Evolutionary conservation across 176 grass and related monocot species (phyloP).

Genomic region (Urochloa ruziziensis): DNA sequence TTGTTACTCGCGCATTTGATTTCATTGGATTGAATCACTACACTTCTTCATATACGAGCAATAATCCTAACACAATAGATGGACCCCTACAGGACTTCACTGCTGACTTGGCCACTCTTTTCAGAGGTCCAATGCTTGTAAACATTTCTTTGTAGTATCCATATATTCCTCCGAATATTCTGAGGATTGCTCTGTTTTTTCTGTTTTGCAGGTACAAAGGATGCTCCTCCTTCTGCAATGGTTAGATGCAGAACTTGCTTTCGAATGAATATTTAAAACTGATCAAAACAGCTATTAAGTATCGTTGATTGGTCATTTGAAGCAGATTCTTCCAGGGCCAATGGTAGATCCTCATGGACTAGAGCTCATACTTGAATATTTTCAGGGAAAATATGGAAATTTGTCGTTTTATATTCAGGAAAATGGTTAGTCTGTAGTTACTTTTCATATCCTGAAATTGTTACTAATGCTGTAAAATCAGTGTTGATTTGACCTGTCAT

Average conservation of each 20-base stretch:
- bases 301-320: neutral
- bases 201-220: neutral
- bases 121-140: constrained; percentile 21
- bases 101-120: neutral
- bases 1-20: constrained; percentile 45
- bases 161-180: neutral
- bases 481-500: neutral
- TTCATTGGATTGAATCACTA: constrained; percentile 69
- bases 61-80: constrained; percentile 6
- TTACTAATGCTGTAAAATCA: neutral
- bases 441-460: neutral
- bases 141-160: neutral
- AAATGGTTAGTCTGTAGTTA: constrained; percentile 32
- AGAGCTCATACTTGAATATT: constrained; percentile 41
- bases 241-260: neutral
- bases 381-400: constrained; percentile 45
- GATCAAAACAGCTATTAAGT: neutral
- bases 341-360: constrained; percentile 43
- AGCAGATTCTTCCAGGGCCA: neutral
- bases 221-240: neutral
- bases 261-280: neutral
- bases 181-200: neutral
- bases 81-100: constrained; percentile 17
- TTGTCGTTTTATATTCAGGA: constrained; percentile 55
- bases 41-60: constrained; percentile 29